These are phyloP conservation scores for Colletotrichum sp. DNA, from an alignment of 2,329 filamentous ascomycete genomes.

Conservation along the genomic window DNA sequence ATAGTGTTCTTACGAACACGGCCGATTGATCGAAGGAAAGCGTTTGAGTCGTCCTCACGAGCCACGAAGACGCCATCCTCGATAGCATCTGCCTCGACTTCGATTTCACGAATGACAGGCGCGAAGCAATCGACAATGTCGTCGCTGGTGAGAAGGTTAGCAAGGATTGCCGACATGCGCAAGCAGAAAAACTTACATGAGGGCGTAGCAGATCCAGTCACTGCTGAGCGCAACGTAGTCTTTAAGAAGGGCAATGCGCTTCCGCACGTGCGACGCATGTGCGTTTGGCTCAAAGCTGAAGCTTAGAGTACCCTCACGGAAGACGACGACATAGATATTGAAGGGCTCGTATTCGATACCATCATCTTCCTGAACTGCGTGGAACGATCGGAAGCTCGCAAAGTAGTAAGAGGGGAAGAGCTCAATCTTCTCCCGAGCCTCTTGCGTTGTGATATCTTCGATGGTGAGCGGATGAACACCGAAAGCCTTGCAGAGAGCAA, in stretches of 20 bases:
- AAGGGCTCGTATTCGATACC: slow-evolving; percentile 90
- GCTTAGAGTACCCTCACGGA: slow-evolving; percentile 91
- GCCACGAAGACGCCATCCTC: slow-evolving; percentile 96
- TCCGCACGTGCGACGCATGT: slow-evolving; percentile 87
- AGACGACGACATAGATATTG: slow-evolving; percentile 96
- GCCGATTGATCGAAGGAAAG: slow-evolving; percentile 87
- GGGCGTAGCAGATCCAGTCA: slow-evolving; percentile 98
- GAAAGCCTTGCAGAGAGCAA: slow-evolving; percentile 90
- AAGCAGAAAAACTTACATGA: slow-evolving; percentile 70
- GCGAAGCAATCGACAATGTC: slow-evolving; percentile 97
- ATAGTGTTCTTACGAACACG: slow-evolving; percentile 93
- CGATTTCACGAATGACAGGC: slow-evolving; percentile 85
- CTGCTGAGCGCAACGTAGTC: slow-evolving; percentile 94
- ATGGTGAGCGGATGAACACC: slow-evolving; percentile 94
- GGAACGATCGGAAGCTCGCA: slow-evolving; percentile 95
- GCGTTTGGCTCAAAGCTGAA: slow-evolving; percentile 91
- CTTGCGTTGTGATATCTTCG: slow-evolving; percentile 94
- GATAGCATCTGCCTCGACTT: slow-evolving; percentile 87
- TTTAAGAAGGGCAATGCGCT: slow-evolving; percentile 88
- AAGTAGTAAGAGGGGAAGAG: slow-evolving; percentile 98
- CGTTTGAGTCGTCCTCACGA: slow-evolving; percentile 85
- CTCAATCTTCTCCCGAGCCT: slow-evolving; percentile 97
- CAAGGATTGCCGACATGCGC: background rate
- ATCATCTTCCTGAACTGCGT: slow-evolving; percentile 75
- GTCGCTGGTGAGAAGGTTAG: slow-evolving; percentile 62